phyloP scores from a whole-genome alignment of 495 filamentous ascomycete genomes.

The Aspergillus nanangensis region DNA sequence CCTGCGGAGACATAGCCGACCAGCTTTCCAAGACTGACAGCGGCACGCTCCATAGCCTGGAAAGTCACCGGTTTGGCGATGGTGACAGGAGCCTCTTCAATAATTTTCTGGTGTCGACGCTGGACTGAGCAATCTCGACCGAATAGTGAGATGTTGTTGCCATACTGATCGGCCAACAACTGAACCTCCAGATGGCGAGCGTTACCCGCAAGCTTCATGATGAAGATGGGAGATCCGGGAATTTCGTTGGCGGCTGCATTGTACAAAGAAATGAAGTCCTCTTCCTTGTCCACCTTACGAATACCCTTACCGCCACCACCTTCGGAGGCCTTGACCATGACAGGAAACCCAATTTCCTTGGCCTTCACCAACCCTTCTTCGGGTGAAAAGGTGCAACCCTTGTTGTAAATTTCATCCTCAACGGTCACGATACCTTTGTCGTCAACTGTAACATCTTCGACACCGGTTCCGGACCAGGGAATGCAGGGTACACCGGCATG shows the following conservation, averaged over 20 bases:
- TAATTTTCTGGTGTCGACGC: constrained; percentile 98
- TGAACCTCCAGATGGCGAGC: constrained; percentile 97
- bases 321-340: constrained; percentile 99
- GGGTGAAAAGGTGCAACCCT: constrained; percentile 84
- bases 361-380: constrained; percentile 87
- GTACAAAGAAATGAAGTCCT: constrained; percentile 79
- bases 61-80: constrained; percentile 88
- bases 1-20: constrained; percentile 98
- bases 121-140: constrained; percentile 99
- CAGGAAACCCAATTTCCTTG: constrained; percentile 88
- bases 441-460: constrained; percentile 75
- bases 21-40: constrained; percentile 85
- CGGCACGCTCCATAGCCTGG: constrained; percentile 93
- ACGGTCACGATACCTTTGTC: constrained; percentile 88
- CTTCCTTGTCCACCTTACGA: constrained; percentile 85
- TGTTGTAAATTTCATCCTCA: constrained; percentile 75
- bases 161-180: constrained; percentile 95
- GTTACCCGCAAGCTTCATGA: constrained; percentile 98
- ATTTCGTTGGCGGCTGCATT: constrained; percentile 96
- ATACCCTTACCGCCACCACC: constrained; percentile 99
- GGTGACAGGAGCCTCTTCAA: constrained; percentile 97
- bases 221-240: constrained; percentile 98
- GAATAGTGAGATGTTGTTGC: constrained; percentile 98
- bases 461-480: constrained; percentile 94
- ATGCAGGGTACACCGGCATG: constrained; percentile 97